Evolutionary conservation across 2,329 filamentous ascomycete genomes (phyloP).

Genomic region (Malbranchea cinnamomea): DNA sequence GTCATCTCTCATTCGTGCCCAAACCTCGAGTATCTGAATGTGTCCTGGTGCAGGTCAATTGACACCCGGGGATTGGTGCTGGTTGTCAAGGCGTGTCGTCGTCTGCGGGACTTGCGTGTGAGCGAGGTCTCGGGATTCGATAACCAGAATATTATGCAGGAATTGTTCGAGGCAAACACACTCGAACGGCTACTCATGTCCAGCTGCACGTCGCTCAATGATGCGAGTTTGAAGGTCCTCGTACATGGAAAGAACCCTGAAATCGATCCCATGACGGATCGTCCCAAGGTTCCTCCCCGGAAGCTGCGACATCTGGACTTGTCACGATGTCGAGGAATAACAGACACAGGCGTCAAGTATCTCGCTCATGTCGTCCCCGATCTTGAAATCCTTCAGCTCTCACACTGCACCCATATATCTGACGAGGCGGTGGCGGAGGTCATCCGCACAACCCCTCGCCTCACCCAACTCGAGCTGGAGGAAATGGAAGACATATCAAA

Average conservation of each 20-base stretch:
- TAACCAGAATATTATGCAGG: conserved; percentile 53
- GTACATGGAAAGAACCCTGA: conserved; percentile 62
- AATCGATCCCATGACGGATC: conserved; percentile 64
- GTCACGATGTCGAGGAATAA: conserved; percentile 61
- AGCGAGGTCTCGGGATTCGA: conserved; percentile 72
- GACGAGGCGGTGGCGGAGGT: conserved; percentile 59
- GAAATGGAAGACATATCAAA: conserved; percentile 70
- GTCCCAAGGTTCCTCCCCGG: conserved; percentile 60
- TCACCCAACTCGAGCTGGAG: conserved; percentile 82
- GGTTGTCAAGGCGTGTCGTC: conserved; percentile 57
- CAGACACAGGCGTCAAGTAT: conserved; percentile 53
- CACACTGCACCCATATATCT: conserved; percentile 58
- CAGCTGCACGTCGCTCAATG: conserved; percentile 63
- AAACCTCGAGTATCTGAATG: conserved; percentile 68
- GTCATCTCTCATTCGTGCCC: conserved; percentile 71
- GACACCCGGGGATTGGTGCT: conserved; percentile 60
- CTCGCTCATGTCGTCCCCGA: conserved; percentile 62
- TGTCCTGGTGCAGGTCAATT: conserved; percentile 86
- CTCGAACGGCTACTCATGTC: conserved; percentile 71
- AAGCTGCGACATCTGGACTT: conserved; percentile 73
- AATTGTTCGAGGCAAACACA: conserved; percentile 65
- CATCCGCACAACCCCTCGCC: conserved; percentile 56
- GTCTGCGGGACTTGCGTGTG: conserved; percentile 63
- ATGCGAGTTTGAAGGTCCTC: conserved; percentile 57
- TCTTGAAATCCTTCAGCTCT: conserved; percentile 70